Conservation (phyloP, 78 protist genomes). For the Dictyostelium firmibasis region DNA sequence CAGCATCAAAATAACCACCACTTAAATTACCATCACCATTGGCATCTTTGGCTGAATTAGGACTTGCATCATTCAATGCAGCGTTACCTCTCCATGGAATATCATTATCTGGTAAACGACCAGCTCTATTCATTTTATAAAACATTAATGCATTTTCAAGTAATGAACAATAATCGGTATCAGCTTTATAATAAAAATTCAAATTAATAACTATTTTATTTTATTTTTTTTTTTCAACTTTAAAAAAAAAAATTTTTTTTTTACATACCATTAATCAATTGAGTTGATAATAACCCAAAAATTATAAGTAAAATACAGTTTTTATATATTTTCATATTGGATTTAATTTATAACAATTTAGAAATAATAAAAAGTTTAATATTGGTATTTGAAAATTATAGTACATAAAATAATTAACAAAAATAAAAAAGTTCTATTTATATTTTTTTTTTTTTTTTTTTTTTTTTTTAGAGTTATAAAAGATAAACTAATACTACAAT, state of each 20-base stretch:
- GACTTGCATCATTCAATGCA: background rate
- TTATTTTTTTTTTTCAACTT: background rate
- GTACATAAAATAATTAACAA: background rate
- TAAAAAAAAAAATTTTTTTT: background rate
- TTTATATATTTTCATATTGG: background rate
- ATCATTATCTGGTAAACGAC: constrained; percentile 33
- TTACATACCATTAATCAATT: background rate
- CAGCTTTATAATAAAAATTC: background rate
- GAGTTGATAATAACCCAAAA: background rate
- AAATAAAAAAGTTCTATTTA: background rate
- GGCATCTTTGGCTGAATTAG: background rate
- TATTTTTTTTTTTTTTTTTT: background rate
- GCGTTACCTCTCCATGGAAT: constrained; percentile 27
- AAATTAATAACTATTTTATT: background rate
- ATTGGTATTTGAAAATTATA: background rate
- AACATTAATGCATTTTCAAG: constrained; percentile 23
- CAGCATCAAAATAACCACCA: constrained; percentile 48
- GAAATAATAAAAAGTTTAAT: background rate
- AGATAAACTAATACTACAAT: background rate
- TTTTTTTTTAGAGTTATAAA: background rate
- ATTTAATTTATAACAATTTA: background rate
- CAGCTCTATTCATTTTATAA: constrained; percentile 39
- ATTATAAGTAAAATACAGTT: background rate
- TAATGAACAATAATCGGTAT: constrained; percentile 4
- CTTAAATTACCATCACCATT: constrained; percentile 28